phyloP scores from a whole-genome alignment of 2,329 filamentous ascomycete genomes.

The Sporothrix mexicana region DNA sequence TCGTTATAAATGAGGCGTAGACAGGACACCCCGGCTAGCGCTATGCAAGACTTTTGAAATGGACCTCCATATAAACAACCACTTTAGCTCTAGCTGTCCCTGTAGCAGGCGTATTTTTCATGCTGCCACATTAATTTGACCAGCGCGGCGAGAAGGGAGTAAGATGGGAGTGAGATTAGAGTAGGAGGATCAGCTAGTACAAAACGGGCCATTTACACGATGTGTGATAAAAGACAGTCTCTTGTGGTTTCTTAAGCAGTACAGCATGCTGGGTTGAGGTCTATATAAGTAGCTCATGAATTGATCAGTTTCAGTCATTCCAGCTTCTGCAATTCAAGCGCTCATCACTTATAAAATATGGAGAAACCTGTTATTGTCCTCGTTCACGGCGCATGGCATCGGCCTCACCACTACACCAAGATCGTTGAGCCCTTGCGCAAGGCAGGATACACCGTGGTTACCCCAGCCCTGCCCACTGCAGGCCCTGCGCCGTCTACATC shows the following conservation, averaged over 20 bases:
- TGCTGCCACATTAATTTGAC: too few relatives aligned
- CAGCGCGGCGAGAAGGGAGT: too few relatives aligned
- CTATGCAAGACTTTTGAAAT: too few relatives aligned
- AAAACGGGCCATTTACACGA: not conserved
- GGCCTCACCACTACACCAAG: not conserved
- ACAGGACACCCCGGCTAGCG: too few relatives aligned
- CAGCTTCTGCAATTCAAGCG: not conserved
- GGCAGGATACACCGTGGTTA: not conserved
- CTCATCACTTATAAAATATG: not conserved
- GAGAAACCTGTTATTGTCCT: not conserved
- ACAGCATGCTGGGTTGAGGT: not conserved
- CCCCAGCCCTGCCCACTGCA: not conserved
- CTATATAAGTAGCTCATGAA: not conserved
- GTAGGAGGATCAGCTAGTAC: not conserved
- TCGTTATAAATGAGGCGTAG: too few relatives aligned
- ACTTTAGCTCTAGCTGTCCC: too few relatives aligned
- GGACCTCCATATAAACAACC: too few relatives aligned
- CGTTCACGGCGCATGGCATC: slow-evolving; percentile 2
- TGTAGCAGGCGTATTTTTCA: too few relatives aligned
- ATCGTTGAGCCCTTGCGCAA: not conserved
- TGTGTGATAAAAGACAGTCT: not conserved
- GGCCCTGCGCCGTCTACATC: not conserved
- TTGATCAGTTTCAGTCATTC: not conserved
- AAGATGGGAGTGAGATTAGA: too few relatives aligned
- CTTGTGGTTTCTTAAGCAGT: not conserved